Percentiles rank a stretch among this genome's conserved stretches.
Conservation (phyloP, 2,329 filamentous ascomycete genomes). For the Penicillium sp. region DNA sequence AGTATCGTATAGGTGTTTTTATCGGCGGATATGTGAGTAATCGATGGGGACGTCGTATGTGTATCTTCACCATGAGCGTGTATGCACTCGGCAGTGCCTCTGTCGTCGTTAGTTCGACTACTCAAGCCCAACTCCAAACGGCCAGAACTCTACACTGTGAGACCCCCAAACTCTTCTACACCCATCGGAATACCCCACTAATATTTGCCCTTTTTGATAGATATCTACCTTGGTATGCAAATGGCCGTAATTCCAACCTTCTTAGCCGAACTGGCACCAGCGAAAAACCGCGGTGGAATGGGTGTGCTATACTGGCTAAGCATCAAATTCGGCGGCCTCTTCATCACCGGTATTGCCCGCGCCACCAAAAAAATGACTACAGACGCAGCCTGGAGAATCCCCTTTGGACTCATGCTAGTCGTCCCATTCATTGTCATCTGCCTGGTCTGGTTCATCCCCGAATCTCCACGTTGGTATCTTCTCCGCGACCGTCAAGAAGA, state of each 20-base stretch:
- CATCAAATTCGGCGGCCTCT: constrained; percentile 21
- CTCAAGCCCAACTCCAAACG: constrained; percentile 10
- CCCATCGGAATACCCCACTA: background rate
- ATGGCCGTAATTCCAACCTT: constrained; percentile 40
- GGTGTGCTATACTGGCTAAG: constrained; percentile 19
- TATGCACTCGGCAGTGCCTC: constrained; percentile 13
- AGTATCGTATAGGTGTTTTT: constrained; percentile 6
- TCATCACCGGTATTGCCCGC: constrained; percentile 21
- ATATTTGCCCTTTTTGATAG: background rate
- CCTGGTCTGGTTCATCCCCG: constrained; percentile 31
- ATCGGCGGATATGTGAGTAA: constrained; percentile 13
- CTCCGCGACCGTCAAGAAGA: constrained; percentile 28
- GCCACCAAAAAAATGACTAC: constrained; percentile 20
- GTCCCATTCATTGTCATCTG: constrained; percentile 20
- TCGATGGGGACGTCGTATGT: constrained; percentile 15
- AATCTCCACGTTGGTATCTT: constrained; percentile 34
- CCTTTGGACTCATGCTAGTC: constrained; percentile 22
- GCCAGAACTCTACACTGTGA: constrained; percentile 12
- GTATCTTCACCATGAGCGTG: constrained; percentile 12
- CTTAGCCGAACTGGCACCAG: constrained; percentile 25
- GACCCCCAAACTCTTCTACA: background rate
- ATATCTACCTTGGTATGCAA: constrained; percentile 43
- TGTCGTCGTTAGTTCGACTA: constrained; percentile 11
- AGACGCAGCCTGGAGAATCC: constrained; percentile 34
- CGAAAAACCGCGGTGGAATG: constrained; percentile 15